Evolutionary conservation across 176 grass and related monocot genomes (phyloP).

Genomic region (Cenchrus fungigraminus): DNA sequence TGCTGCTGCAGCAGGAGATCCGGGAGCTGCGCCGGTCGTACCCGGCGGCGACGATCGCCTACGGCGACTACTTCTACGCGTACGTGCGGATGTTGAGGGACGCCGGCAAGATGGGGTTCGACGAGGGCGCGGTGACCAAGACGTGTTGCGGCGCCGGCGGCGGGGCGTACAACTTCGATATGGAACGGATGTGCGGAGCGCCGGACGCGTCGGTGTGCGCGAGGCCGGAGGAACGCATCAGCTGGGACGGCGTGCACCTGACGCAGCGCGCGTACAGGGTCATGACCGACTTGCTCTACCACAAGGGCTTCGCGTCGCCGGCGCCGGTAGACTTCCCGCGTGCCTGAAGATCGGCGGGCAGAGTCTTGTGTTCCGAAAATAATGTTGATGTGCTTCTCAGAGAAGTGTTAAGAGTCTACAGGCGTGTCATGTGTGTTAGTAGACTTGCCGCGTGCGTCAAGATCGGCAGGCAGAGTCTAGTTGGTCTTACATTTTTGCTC

Average conservation of each 20-base stretch:
- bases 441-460: too few species aligned
- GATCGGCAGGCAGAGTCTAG: too few species aligned
- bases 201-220: conserved; percentile 45
- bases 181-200: conserved; percentile 49
- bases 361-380: too few species aligned
- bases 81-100: conserved; percentile 48
- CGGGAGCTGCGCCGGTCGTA: conserved; percentile 40
- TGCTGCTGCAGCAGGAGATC: conserved; percentile 40
- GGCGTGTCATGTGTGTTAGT: too few species aligned
- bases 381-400: too few species aligned
- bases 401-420: too few species aligned
- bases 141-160: conserved; percentile 62
- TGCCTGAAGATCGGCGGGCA: not conserved
- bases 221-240: conserved; percentile 50
- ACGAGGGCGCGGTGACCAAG: conserved; percentile 20
- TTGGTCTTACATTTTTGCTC: too few species aligned
- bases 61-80: conserved; percentile 64
- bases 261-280: conserved; percentile 63
- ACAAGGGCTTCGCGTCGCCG: conserved; percentile 21
- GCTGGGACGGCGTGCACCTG: conserved; percentile 84
- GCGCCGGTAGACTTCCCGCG: not conserved
- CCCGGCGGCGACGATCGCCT: conserved; percentile 55
- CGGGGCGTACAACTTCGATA: conserved; percentile 49
- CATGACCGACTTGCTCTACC: conserved; percentile 38
- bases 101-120: conserved; percentile 40